Conservation (phyloP, 805 yeast genomes). For the Isabelozyma pseudorhagii region DNA sequence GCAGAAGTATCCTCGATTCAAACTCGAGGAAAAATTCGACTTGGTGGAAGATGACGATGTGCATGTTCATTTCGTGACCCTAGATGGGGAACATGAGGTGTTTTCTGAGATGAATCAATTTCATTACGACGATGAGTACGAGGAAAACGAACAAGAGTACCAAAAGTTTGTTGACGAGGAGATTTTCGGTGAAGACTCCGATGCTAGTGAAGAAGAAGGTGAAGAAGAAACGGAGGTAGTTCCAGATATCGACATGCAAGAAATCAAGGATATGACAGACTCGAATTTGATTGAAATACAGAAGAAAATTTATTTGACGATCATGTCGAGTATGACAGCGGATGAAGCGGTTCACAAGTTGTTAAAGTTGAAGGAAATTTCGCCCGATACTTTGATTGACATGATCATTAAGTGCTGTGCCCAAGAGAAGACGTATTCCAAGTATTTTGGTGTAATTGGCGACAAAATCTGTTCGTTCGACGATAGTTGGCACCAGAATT, state of each 20-base stretch:
- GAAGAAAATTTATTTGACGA: conserved; percentile 72
- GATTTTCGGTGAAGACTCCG: conserved; percentile 40
- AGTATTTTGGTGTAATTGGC: conserved; percentile 75
- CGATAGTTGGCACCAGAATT: conserved; percentile 55
- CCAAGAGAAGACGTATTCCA: conserved; percentile 83
- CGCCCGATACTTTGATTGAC: conserved; percentile 53
- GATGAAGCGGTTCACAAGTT: conserved; percentile 93
- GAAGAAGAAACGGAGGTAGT: conserved; percentile 14
- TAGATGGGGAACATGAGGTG: conserved; percentile 50
- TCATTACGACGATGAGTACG: conserved; percentile 48
- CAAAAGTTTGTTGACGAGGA: conserved; percentile 33
- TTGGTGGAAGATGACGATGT: conserved; percentile 63
- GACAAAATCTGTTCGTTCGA: conserved; percentile 57
- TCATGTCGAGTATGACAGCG: conserved; percentile 87
- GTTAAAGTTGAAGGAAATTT: conserved; percentile 38
- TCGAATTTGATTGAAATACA: conserved; percentile 61
- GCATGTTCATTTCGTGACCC: conserved; percentile 50
- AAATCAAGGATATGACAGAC: conserved; percentile 67
- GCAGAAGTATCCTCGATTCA: conserved; percentile 24
- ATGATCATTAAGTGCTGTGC: conserved; percentile 78
- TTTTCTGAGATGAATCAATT: conserved; percentile 50
- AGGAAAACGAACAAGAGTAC: conserved; percentile 49
- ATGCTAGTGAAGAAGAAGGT: conserved; percentile 12
- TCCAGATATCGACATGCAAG: conserved; percentile 8
- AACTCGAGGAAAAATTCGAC: conserved; percentile 39